Evolutionary conservation across 306 rosid genomes (phyloP), one percentile per base, ranked within the genome.

Genomic region (Cucurbita argyrosperma): DNA sequence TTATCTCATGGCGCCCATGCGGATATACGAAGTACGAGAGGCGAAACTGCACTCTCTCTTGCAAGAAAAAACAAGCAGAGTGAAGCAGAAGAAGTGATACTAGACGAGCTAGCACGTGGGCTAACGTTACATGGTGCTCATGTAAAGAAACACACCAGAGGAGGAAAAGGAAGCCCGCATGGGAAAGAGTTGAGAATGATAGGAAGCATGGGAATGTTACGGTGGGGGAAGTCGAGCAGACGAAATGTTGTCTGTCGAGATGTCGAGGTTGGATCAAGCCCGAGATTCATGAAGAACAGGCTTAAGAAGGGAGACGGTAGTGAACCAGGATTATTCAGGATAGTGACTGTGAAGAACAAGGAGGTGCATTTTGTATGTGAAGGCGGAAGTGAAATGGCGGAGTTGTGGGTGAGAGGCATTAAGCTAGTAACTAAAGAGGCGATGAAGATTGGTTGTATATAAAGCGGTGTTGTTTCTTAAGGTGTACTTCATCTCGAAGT

Each of bases 331-430:
- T 51, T 89, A 53, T 93, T 93, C 61, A 87, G 97, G 83, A 92
- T 93, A 80, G 77, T 87, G 52, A 93, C 97, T 26, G 74, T 70
- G 10, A 83, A 79, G 80, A 89, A 85, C 77, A 90, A 72, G 83
- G 98, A 90, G 84, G 78, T 90, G 80, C 98, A 89, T 84, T 93
- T 93, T 72, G 89, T 85, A 37, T 90, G 96, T 73, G 85, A 79
- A 2, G 96, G 94, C 4, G 98, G 96, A 1, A 64, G 68, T 68
- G 97, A 90, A 80, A 81, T 49, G 74, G 97, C 98, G 9, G 80
- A 85, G 81, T 89, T 93, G 37, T 93, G 96, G 96, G 97, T 90
- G 64, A 89, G 98, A 68, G 98, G 98, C 7, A 90, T 93, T 53
- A 87, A 80, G 78, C 85, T 93, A 70, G 83, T 90, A 59, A 86